Evolutionary conservation across 306 rosid species (phyloP), one percentile per base, ranked within the genome.

Genomic region (Albizia julibrissin): DNA sequence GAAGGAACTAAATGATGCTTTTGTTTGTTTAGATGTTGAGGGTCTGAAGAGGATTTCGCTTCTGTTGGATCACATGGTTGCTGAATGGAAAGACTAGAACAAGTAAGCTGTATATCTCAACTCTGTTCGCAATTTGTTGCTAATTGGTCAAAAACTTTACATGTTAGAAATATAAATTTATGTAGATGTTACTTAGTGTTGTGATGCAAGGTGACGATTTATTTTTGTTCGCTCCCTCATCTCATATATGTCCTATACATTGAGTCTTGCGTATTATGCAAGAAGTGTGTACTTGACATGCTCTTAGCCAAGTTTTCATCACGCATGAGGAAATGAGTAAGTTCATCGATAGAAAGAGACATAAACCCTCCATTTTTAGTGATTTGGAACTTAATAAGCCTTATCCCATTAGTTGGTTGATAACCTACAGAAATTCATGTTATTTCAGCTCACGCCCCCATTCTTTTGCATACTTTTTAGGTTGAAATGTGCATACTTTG

Each of bases 31-130:
- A 29, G 12, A 84, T 74, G 77, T 10, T 54, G 84, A 72, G 14
- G 68, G 42, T 62, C 22, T 10, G 82, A 76, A 39, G 69, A 86
- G 46, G 79, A 83, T 87, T 65, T 82, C 81, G 81, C 79, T 13
- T 12, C 52, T 87, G 75, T 75, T 92, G 70, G 86, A 90, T 52
- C 79, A 31, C 34, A 56, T 90, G 58, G 72, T 89, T 74, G 71
- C 46, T 47, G n/a, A 69, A 37, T 92, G 94, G 89, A 74, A 66
- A 7, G 86, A 85, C 11, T 88, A 91, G 86, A 77, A 10, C 68
- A 72, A 80, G 87, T 86, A 76, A 80, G 85, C 68, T 72, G 56
- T 37, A 50, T 3, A 6, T 64, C n/a, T 64, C n/a, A 29, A 61
- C 68, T 61, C 68, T 26, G 34, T 61, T 61, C 18, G 19, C 19